phyloP scores from a whole-genome alignment of 2,329 filamentous ascomycete species.

The Pseudodiploospora longispora region DNA sequence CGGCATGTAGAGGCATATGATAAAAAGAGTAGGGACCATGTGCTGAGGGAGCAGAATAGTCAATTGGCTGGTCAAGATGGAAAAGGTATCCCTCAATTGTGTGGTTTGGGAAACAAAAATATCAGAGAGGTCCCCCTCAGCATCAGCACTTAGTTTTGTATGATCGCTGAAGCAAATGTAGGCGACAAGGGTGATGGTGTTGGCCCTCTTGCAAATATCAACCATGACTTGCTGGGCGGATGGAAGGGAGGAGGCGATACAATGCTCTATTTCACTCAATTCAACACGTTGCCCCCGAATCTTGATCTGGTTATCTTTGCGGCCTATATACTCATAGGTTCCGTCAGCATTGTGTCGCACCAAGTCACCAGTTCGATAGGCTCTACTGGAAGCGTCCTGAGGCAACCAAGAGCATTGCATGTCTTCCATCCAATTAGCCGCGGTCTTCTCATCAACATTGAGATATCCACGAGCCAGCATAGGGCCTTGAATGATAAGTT shows the following conservation, averaged over 20 bases:
- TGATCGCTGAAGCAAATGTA: slow-evolving; percentile 3
- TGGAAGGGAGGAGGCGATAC: slow-evolving; percentile 2
- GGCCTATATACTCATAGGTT: slow-evolving; percentile 1
- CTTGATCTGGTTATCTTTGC: slow-evolving; percentile 6
- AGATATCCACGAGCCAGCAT: slow-evolving; percentile 5
- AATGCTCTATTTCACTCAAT: slow-evolving; percentile 4
- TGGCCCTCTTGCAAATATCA: background rate
- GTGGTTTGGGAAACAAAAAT: slow-evolving; percentile 4
- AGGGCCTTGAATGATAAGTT: slow-evolving; percentile 2
- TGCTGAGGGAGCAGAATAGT: slow-evolving; percentile 1
- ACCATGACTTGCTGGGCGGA: background rate
- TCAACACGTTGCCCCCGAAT: slow-evolving; percentile 7
- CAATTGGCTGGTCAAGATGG: slow-evolving; percentile 2
- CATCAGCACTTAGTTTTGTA: background rate
- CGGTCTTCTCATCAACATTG: background rate
- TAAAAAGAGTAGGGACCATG: slow-evolving; percentile 7
- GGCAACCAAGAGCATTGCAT: too few relatives aligned
- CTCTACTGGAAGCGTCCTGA: background rate
- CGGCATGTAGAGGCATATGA: slow-evolving; percentile 3
- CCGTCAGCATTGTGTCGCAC: slow-evolving; percentile 3
- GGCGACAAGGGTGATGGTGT: slow-evolving; percentile 1
- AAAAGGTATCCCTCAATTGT: slow-evolving; percentile 2
- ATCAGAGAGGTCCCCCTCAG: background rate
- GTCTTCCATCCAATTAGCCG: too few relatives aligned
- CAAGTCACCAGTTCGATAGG: slow-evolving; percentile 3